phyloP scores from a whole-genome alignment of 83 land plant species.

The Larix sibirica region DNA sequence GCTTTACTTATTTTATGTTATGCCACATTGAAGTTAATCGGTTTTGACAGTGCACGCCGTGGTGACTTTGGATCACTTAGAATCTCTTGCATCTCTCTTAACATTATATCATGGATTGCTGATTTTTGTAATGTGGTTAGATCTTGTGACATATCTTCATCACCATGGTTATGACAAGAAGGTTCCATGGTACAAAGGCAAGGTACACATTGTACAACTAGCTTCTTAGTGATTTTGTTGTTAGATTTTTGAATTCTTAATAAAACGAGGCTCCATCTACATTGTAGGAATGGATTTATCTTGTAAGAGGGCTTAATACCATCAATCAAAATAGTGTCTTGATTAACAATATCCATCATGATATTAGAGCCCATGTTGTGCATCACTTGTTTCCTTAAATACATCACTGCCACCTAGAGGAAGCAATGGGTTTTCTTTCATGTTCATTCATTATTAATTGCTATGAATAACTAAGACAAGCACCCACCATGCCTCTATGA shows the following conservation, averaged over 20 bases:
- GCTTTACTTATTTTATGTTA: not conserved
- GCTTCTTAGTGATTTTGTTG: not conserved
- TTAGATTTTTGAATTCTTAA: not conserved
- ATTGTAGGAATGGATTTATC: constrained; percentile 83
- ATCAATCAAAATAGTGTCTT: constrained; percentile 77
- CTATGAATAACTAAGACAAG: not conserved
- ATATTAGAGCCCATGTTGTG: constrained; percentile 94
- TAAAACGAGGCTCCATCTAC: not conserved
- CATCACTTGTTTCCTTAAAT: constrained; percentile 98
- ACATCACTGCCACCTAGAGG: constrained; percentile 78
- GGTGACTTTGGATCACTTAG: not conserved
- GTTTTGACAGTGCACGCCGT: not conserved
- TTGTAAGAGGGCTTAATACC: constrained; percentile 83
- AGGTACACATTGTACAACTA: constrained; percentile 37
- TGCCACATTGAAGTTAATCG: not conserved
- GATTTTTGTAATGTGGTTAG: constrained; percentile 85
- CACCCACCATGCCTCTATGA: not conserved
- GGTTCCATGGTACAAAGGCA: constrained; percentile 93
- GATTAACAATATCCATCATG: constrained; percentile 87
- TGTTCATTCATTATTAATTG: not conserved
- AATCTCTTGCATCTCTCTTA: not conserved
- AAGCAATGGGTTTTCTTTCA: constrained; percentile 62
- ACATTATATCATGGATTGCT: constrained; percentile 12
- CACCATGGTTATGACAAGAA: constrained; percentile 91
- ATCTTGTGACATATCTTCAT: constrained; percentile 87